Evolutionary conservation across 2,329 filamentous ascomycete species (phyloP).

Genomic region (Talaromyces sp.): DNA sequence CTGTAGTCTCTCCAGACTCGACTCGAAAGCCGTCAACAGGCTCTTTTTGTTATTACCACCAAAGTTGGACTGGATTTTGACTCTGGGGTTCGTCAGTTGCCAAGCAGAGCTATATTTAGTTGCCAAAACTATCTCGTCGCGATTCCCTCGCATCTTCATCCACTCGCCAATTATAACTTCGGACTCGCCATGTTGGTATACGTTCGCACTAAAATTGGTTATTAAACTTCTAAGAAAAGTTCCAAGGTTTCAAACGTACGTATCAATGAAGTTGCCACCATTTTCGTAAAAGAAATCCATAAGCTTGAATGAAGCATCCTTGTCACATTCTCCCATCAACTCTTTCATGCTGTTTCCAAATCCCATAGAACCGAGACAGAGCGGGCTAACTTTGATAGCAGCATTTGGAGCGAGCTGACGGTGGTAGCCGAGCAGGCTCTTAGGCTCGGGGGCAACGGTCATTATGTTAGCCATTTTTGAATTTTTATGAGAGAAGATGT

Average conservation of each 20-base stretch:
- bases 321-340: constrained; percentile 40
- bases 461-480: neutral
- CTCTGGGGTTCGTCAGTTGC: constrained; percentile 36
- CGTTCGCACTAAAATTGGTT: constrained; percentile 36
- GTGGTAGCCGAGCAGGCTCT: constrained; percentile 19
- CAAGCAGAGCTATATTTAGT: constrained; percentile 37
- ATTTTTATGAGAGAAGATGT: no score
- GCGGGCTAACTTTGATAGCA: constrained; percentile 25
- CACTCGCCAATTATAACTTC: constrained; percentile 49
- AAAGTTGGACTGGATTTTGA: constrained; percentile 27
- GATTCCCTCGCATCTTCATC: constrained; percentile 41
- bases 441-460: constrained; percentile 1
- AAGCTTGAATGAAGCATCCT: constrained; percentile 42
- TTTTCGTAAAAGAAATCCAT: constrained; percentile 45
- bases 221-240: no score
- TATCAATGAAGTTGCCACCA: constrained; percentile 53
- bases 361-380: constrained; percentile 33
- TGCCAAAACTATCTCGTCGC: constrained; percentile 40
- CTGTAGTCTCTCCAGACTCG: constrained; percentile 29
- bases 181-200: constrained; percentile 44
- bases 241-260: constrained; percentile 20
- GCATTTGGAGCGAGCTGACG: constrained; percentile 27
- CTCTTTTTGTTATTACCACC: constrained; percentile 33
- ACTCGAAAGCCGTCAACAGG: constrained; percentile 28
- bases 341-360: constrained; percentile 26